Conservation (phyloP, 768 basidiomycete genomes). For the Kondoa subrosea region DNA sequence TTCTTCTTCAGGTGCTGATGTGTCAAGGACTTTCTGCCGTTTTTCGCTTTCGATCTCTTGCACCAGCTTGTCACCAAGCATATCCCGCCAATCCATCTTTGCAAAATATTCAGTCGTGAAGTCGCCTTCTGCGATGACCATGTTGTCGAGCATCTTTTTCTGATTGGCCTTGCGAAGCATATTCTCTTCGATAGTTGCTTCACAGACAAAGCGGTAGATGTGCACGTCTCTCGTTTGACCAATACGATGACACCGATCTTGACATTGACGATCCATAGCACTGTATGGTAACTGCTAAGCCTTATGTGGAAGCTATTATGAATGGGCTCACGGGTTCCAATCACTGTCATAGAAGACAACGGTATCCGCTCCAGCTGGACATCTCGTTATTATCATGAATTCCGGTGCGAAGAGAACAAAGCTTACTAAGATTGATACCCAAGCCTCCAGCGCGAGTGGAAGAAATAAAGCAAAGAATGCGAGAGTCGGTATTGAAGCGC, state of each 20-base stretch:
- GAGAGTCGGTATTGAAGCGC: constrained; percentile 36
- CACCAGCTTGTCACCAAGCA: constrained; percentile 46
- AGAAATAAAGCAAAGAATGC: constrained; percentile 37
- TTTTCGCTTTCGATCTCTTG: constrained; percentile 24
- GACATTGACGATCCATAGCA: constrained; percentile 37
- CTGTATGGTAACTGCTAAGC: background rate
- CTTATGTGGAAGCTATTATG: background rate
- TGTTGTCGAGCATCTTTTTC: constrained; percentile 72
- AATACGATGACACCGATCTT: constrained; percentile 33
- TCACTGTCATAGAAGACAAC: constrained; percentile 38
- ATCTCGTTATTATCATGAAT: too few relatives aligned
- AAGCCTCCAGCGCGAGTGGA: constrained; percentile 42
- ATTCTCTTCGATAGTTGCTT: constrained; percentile 83
- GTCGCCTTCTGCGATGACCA: constrained; percentile 84
- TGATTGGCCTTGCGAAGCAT: constrained; percentile 96
- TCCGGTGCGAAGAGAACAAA: too few relatives aligned
- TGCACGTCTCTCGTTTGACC: constrained; percentile 67
- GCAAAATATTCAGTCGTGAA: constrained; percentile 42
- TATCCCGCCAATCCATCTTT: constrained; percentile 58
- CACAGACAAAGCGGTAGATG: constrained; percentile 83
- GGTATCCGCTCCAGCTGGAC: constrained; percentile 38
- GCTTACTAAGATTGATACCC: constrained; percentile 77
- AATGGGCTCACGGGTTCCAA: constrained; percentile 32
- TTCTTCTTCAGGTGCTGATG: constrained; percentile 22
- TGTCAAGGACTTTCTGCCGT: constrained; percentile 20